These are phyloP conservation scores for Claviceps maximensis DNA, from an alignment of 2,329 filamentous ascomycete species.

Conservation along the genomic window DNA sequence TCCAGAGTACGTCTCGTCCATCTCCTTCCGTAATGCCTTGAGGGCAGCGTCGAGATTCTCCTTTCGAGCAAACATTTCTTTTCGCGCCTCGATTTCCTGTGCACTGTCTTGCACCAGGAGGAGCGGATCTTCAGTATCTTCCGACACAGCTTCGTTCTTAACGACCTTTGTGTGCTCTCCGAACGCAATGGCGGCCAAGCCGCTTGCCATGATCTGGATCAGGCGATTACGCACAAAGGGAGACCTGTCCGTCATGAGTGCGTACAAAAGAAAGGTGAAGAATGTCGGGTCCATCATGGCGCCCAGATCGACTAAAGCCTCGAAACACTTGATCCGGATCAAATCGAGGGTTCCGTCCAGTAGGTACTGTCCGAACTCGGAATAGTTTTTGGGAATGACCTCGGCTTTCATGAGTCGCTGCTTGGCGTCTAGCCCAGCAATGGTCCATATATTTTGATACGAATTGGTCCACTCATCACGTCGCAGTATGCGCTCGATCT, in stretches of 20 bases:
- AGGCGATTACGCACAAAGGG: slow-evolving; percentile 48
- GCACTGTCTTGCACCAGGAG: slow-evolving; percentile 30
- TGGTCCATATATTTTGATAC: slow-evolving; percentile 54
- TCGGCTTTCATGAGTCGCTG: slow-evolving; percentile 50
- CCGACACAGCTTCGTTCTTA: slow-evolving; percentile 24
- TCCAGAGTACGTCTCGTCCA: slow-evolving; percentile 27
- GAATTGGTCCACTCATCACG: slow-evolving; percentile 58
- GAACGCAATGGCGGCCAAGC: slow-evolving; percentile 50
- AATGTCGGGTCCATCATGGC: slow-evolving; percentile 41
- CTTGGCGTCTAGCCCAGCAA: slow-evolving; percentile 48
- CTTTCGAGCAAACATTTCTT: slow-evolving; percentile 51
- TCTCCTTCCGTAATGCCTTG: slow-evolving; percentile 28
- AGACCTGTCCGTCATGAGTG: slow-evolving; percentile 48
- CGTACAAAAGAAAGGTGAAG: slow-evolving; percentile 42
- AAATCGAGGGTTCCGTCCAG: slow-evolving; percentile 50
- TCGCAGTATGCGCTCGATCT: slow-evolving; percentile 53
- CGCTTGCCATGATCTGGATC: slow-evolving; percentile 44
- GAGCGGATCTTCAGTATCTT: slow-evolving; percentile 22
- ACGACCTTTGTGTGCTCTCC: slow-evolving; percentile 40
- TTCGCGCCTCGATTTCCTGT: slow-evolving; percentile 41
- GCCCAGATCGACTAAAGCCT: slow-evolving; percentile 50
- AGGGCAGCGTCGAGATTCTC: slow-evolving; percentile 47
- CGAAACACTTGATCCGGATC: slow-evolving; percentile 53
- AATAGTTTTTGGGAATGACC: slow-evolving; percentile 38
- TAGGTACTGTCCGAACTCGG: slow-evolving; percentile 50